Evolutionary conservation across 768 basidiomycete species (phyloP), one percentile per base, ranked within the genome.

Genomic region (Tylopilus rubrobrunneus): DNA sequence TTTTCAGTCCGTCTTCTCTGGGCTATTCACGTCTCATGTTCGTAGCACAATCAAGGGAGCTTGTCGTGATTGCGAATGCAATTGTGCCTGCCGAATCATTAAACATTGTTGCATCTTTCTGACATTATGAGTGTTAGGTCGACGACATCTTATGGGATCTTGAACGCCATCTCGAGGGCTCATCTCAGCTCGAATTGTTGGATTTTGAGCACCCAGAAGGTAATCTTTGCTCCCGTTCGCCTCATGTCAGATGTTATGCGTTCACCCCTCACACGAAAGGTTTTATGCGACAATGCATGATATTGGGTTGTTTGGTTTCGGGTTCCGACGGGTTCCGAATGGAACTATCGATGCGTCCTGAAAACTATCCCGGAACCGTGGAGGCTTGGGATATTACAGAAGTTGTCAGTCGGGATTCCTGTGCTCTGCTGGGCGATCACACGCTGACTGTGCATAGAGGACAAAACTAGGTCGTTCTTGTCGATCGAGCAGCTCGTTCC

Each of bases 61-160:
- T 87, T 45, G 96, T 98, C 62, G 92, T 99, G 60, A 98, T 98
- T 65, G 87, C 94, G 31, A 98, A 98, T 79, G 94, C 87, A 39
- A 41, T 15, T 10, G 4, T 17, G 28, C 23, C 37, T 14, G 23
- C 17, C 5, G 12, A 7, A 11, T 27, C n/a, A n/a, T n/a, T n/a
- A n/a, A n/a, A 9, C 15, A n/a, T n/a, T n/a, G n/a, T 39, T 15
- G 19, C 6, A 3, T 0, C 8, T 27, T 39, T 29, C 51, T 21
- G 39, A 43, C 27, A 9, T 29, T 12, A 12, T 31, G n/a, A 1
- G 21, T 36, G 45, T 37, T 15, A 56, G 91, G 92, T 96, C 47
- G 79, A 96, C 58, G 89, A 84, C 46, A 76, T 78, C 44, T 80
- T 99, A 3, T 98, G 95, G 94, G 97, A 99, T 71, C 78, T 99